A percentile compares a stretch with the other conserved stretches of the same genome.
Conservation (phyloP, 148 eudicot genomes). For the Camellia japonica region DNA sequence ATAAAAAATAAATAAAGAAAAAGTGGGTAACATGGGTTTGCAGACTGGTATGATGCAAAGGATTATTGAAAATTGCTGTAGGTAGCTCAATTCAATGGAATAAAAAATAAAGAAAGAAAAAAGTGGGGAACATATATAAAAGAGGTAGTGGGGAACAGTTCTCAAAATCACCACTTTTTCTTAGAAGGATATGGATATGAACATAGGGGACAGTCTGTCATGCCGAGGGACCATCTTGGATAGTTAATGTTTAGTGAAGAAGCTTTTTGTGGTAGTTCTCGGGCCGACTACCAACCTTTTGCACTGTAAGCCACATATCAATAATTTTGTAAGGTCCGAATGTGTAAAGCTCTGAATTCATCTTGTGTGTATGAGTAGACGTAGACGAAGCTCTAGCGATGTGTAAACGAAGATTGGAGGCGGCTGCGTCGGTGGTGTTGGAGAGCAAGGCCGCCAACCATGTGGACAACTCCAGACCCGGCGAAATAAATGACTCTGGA, state of each 20-base stretch:
- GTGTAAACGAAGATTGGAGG: neutral
- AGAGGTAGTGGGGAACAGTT: conserved; percentile 11
- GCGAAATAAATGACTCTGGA: too few relatives aligned
- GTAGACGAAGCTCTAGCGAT: conserved; percentile 17
- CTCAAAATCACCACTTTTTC: conserved; percentile 77
- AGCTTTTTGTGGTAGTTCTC: conserved; percentile 84
- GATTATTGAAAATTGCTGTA: too few relatives aligned
- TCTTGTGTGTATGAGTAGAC: conserved; percentile 21
- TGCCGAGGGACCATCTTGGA: conserved; percentile 89
- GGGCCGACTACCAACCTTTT: conserved; percentile 68
- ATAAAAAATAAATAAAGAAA: too few relatives aligned
- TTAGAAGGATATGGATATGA: conserved; percentile 74
- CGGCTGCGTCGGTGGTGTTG: neutral
- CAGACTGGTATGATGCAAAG: too few relatives aligned
- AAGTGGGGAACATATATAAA: too few relatives aligned
- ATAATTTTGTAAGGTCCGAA: conserved; percentile 76
- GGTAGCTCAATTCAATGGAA: too few relatives aligned
- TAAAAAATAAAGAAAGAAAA: too few relatives aligned
- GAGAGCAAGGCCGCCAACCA: too few relatives aligned
- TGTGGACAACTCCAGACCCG: too few relatives aligned
- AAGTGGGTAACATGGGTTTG: too few relatives aligned
- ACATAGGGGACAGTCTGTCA: conserved; percentile 87
- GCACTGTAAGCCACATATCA: conserved; percentile 83
- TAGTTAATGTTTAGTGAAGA: conserved; percentile 77
- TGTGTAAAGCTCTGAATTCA: conserved; percentile 43